phyloP scores from a whole-genome alignment of 306 rosid species.

The Psophocarpus tetragonolobus region DNA sequence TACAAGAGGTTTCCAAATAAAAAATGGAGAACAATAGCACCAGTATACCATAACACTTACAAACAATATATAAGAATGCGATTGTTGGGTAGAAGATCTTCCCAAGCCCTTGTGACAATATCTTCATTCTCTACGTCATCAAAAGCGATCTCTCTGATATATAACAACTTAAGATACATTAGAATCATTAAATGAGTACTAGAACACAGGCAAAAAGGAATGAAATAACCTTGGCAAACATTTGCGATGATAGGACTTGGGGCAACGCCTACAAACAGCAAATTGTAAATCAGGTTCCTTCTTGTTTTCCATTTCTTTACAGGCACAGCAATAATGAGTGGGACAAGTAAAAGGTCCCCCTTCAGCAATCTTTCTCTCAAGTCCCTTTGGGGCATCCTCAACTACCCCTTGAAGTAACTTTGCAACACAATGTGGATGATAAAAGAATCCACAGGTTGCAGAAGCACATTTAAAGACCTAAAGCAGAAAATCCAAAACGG shows the following conservation, averaged over 20 bases:
- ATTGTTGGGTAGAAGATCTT: slow-evolving; percentile 62
- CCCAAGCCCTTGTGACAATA: slow-evolving; percentile 72
- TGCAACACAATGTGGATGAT: slow-evolving; percentile 80
- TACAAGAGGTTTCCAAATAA: slow-evolving; percentile 12
- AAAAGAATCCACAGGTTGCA: slow-evolving; percentile 93
- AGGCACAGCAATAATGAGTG: slow-evolving; percentile 71
- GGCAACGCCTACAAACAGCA: slow-evolving; percentile 97
- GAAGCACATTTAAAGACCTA: slow-evolving; percentile 83
- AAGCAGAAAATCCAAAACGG: slow-evolving; percentile 27
- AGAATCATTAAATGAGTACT: background rate
- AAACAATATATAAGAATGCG: slow-evolving; percentile 86
- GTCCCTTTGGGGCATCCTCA: slow-evolving; percentile 57
- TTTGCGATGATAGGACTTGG: slow-evolving; percentile 84
- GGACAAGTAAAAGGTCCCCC: slow-evolving; percentile 89
- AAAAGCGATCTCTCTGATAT: slow-evolving; percentile 63
- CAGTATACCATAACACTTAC: slow-evolving; percentile 52
- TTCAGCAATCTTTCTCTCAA: slow-evolving; percentile 51
- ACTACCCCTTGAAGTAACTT: slow-evolving; percentile 50
- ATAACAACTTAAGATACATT: slow-evolving; percentile 36
- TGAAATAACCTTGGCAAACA: slow-evolving; percentile 79
- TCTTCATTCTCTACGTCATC: slow-evolving; percentile 53
- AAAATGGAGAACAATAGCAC: slow-evolving; percentile 31
- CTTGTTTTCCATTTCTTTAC: slow-evolving; percentile 81
- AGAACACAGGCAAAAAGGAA: slow-evolving; percentile 6
- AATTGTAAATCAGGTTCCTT: slow-evolving; percentile 56